A percentile compares a stretch with the other conserved stretches of the same genome.
phyloP scores from a whole-genome alignment of 257 asterid genomes.

The Buddleja alternifolia region DNA sequence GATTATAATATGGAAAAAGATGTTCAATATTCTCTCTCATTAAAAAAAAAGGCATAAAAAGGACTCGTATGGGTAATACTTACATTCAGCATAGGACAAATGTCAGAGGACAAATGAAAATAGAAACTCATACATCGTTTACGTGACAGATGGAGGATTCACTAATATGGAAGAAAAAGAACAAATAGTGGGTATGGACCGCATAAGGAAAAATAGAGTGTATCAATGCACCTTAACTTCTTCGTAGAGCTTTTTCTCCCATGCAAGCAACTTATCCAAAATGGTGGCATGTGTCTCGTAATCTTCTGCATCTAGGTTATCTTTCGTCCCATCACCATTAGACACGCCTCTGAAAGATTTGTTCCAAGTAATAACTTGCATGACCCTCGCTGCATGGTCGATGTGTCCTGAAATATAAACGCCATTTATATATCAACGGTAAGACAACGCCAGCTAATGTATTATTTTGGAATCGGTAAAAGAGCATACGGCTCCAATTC shows the following conservation, averaged over 20 bases:
- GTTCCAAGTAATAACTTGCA: conserved; percentile 98
- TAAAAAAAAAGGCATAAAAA: too few species aligned
- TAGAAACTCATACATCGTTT: too few species aligned
- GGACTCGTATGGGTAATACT: too few species aligned
- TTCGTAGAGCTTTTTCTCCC: conserved; percentile 99
- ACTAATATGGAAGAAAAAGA: not conserved
- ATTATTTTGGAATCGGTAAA: not conserved
- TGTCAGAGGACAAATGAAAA: too few species aligned
- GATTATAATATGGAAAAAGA: too few species aligned
- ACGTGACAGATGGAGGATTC: too few species aligned
- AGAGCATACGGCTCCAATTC: not conserved
- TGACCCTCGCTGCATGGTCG: conserved; percentile 92
- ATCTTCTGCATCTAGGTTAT: conserved; percentile 63
- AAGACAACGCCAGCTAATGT: not conserved
- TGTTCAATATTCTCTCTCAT: too few species aligned
- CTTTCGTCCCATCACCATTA: conserved; percentile 60
- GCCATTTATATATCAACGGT: conserved; percentile 5
- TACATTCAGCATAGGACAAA: too few species aligned
- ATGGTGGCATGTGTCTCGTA: conserved; percentile 92
- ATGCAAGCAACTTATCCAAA: conserved; percentile 91
- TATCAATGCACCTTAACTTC: conserved; percentile 77
- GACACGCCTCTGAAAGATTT: conserved; percentile 75
- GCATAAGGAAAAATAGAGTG: not conserved
- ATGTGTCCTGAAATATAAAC: conserved; percentile 76
- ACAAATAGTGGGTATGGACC: not conserved